Evolutionary conservation across 495 filamentous ascomycete genomes (phyloP).

Genomic region (Bacidia rubella): DNA sequence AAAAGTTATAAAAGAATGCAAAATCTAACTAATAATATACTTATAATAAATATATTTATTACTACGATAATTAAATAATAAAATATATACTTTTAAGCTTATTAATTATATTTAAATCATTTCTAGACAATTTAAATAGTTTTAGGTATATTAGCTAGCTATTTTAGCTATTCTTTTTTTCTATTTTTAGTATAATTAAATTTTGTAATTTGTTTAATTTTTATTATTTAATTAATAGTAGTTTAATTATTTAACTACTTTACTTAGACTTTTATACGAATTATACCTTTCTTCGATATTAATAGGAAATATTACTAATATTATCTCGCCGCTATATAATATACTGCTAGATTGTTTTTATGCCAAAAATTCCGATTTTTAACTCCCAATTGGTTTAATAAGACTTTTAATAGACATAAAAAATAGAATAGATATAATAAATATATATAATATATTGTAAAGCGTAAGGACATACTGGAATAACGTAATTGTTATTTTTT

Average conservation of each 20-base stretch:
- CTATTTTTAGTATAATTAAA: too few relatives aligned
- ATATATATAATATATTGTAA: background rate
- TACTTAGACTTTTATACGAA: too few relatives aligned
- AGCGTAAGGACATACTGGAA: background rate
- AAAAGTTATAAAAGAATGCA: background rate
- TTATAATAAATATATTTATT: background rate
- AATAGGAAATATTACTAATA: too few relatives aligned
- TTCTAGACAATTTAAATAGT: background rate
- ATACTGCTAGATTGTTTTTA: too few relatives aligned
- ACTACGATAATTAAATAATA: background rate
- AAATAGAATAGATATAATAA: background rate
- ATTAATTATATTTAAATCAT: background rate
- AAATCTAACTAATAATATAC: background rate
- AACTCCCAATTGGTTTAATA: background rate
- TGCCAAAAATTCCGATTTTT: too few relatives aligned
- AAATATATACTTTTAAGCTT: too few relatives aligned
- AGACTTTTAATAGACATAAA: too few relatives aligned
- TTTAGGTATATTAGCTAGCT: background rate
- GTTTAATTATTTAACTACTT: too few relatives aligned
- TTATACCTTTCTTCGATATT: too few relatives aligned
- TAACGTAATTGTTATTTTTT: background rate
- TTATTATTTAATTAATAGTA: too few relatives aligned
- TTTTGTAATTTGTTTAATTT: background rate
- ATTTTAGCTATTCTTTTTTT: too few relatives aligned
- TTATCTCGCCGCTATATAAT: too few relatives aligned